Conservation (phyloP, 306 rosid species). For the Hippophae rhamnoides region DNA sequence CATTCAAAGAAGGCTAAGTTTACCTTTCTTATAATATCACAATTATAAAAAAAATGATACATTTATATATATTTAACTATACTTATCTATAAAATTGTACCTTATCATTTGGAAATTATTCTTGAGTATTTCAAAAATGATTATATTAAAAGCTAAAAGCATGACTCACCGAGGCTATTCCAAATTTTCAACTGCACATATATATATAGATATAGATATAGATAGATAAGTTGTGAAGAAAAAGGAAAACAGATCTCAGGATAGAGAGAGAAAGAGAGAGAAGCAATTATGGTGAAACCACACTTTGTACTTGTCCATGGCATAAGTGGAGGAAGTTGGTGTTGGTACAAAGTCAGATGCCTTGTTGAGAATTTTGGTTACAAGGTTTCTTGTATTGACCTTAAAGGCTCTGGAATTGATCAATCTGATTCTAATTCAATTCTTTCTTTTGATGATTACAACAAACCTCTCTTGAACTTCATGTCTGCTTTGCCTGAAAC, state of each 20-base stretch:
- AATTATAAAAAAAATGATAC: too few relatives aligned
- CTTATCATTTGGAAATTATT: not conserved
- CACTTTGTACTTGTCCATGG: conserved; percentile 95
- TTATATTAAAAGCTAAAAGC: conserved; percentile 18
- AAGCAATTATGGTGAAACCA: conserved; percentile 18
- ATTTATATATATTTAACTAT: too few relatives aligned
- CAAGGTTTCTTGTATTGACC: conserved; percentile 72
- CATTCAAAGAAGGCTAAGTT: too few relatives aligned
- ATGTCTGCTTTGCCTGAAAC: conserved; percentile 50
- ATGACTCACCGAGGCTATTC: conserved; percentile 21
- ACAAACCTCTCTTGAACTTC: conserved; percentile 68
- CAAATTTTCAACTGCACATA: conserved; percentile 16
- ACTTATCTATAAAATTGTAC: too few relatives aligned
- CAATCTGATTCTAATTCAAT: conserved; percentile 52
- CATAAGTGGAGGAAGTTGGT: conserved; percentile 74
- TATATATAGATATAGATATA: conserved; percentile 8
- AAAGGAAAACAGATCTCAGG: not conserved
- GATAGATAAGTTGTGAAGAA: not conserved
- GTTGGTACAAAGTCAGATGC: conserved; percentile 90
- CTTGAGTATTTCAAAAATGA: not conserved
- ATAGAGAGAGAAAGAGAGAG: not conserved
- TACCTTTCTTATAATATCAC: too few relatives aligned
- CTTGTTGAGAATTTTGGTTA: conserved; percentile 87
- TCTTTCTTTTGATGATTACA: conserved; percentile 65
- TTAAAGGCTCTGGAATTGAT: conserved; percentile 70